Base-by-base conservation (phyloP, 1,139 yeast genomes). In the Magnusiomyces paraingens region DNA sequence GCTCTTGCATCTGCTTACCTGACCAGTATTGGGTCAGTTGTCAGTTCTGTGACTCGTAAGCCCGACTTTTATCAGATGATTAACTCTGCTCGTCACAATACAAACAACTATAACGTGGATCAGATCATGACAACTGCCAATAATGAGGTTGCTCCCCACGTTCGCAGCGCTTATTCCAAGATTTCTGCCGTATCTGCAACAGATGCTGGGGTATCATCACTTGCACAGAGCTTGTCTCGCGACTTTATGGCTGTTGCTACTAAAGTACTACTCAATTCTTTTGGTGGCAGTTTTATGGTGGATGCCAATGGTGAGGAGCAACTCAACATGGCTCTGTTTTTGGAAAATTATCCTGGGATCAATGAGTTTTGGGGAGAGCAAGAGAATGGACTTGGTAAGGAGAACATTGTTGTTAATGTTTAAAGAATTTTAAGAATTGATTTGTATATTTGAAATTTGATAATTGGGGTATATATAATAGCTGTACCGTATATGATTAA, bases 11-110 rank as follows among this genome's bases (percentile, higher is more conserved):
- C 50, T 17, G 50, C 41, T 2, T 39, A 36, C 35, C 35, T 47
- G 11, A 38, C 36, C 29, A 47, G 20, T 18, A 39, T 38, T 21
- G 50, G 50, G 20, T 36, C 43, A n/a, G 50, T 47, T 3, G 43
- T 47, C 4, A 22, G 36, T 20, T 47, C 41, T 35, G 50, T 39
- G 35, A 47, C 50, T 3, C 32, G 35, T 3, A 47, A 36, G 18
- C 50, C 50, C 2, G 50, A 47, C 35, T 47, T 36, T 22, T 36
- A 20, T 35, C 18, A n/a, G 4, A n/a, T 47, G 4, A 42, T 47
- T 5, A 36, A 36, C 35, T 3, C 17, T 8, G 50, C 42, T 11
- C 29, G 32, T 2, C 36, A 12, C 38, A 32, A 4, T 10, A 14
- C 18, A 35, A 12, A 36, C 35, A 21, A 36, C 42, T 47, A 47